Evolutionary conservation across 2,329 filamentous ascomycete species (phyloP).

Genomic region (Lasiodiplodia hormozganensis): DNA sequence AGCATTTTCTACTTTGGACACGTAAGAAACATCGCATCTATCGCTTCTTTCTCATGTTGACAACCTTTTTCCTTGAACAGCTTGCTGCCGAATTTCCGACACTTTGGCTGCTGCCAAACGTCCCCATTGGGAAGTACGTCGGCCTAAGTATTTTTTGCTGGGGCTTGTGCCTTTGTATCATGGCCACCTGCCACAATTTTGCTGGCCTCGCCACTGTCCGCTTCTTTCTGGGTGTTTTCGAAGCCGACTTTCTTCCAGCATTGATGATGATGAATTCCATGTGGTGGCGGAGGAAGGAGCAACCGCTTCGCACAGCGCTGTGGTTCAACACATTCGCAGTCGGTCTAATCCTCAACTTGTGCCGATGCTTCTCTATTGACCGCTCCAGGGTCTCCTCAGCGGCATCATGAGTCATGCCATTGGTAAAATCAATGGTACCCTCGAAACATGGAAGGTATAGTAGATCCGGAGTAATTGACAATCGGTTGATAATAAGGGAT

Average conservation of each 20-base stretch:
- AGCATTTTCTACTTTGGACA: conserved; percentile 31
- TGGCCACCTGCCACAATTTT: conserved; percentile 68
- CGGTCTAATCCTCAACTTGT: not conserved
- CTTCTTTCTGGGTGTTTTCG: conserved; percentile 39
- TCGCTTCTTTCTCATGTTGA: not conserved
- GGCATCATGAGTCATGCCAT: conserved; percentile 5
- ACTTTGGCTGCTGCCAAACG: conserved; percentile 66
- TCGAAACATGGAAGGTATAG: conserved; percentile 53
- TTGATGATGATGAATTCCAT: conserved; percentile 39
- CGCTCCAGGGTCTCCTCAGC: conserved; percentile 68
- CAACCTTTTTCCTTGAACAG: not conserved
- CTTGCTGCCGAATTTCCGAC: conserved; percentile 62
- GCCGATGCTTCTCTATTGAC: conserved; percentile 68
- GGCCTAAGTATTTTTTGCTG: conserved; percentile 58
- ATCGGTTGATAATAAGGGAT: too few relatives aligned
- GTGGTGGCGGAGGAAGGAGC: conserved; percentile 31
- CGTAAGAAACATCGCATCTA: not conserved
- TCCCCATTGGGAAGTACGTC: conserved; percentile 58
- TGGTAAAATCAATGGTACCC: not conserved
- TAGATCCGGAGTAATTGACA: not conserved
- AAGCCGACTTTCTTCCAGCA: conserved; percentile 33
- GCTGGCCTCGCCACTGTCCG: conserved; percentile 53
- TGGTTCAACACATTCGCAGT: conserved; percentile 41
- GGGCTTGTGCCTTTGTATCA: conserved; percentile 64
- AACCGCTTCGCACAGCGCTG: not conserved